Evolutionary conservation across 257 asterid species (phyloP).

Genomic region (Solanum chilense): DNA sequence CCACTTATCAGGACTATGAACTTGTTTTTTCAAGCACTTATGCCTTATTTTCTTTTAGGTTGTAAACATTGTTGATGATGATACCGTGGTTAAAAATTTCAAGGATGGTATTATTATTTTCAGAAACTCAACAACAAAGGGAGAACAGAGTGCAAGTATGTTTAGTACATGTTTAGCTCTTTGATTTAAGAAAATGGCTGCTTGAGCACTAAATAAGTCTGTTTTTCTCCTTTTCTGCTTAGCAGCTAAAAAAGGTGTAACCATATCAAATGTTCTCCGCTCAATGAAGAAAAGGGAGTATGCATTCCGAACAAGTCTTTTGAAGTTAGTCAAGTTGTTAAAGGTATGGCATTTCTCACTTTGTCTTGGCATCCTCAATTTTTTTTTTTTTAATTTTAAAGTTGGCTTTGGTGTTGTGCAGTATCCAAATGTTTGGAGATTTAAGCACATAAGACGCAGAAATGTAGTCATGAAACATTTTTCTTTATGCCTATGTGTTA

Average conservation of each 20-base stretch:
- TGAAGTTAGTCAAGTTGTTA: conserved; percentile 28
- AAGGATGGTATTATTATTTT: conserved; percentile 30
- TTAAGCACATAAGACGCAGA: not conserved
- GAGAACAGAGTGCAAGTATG: conserved; percentile 23
- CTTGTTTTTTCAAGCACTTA: not conserved
- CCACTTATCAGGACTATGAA: not conserved
- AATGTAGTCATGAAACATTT: not conserved
- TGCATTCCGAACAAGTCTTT: conserved; percentile 39
- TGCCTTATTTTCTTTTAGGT: conserved; percentile 29
- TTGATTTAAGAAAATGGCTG: conserved; percentile 1
- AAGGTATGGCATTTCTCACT: conserved; percentile 24
- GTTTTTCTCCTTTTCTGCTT: conserved; percentile 3
- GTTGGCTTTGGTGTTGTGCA: too few relatives aligned
- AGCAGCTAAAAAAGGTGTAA: conserved; percentile 34
- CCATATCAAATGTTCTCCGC: conserved; percentile 30
- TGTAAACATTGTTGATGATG: conserved; percentile 39
- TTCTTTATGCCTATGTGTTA: not conserved
- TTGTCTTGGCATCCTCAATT: not conserved
- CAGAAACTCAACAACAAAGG: conserved; percentile 29
- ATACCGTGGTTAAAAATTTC: conserved; percentile 20
- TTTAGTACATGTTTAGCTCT: not conserved
- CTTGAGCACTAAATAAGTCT: conserved; percentile 8
- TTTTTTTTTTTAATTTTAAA: too few relatives aligned
- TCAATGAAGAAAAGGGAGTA: conserved; percentile 58
- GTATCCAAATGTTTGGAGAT: not conserved